Evolutionary conservation across 331 rosid species (phyloP).

Genomic region (Quercus lobata): DNA sequence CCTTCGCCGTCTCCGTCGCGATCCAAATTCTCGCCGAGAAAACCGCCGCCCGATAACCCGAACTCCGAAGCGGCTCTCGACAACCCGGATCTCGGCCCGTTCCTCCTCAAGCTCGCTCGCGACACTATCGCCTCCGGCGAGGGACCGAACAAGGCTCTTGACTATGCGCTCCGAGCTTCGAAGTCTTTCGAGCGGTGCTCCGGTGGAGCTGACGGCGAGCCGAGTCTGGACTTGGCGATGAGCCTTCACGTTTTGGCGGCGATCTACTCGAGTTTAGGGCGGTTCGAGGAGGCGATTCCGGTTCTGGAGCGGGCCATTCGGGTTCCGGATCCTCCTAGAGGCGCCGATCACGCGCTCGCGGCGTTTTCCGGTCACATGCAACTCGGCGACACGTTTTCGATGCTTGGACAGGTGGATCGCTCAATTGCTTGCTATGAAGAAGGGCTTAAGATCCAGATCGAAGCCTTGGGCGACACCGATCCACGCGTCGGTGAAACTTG

Average conservation of each 20-base stretch:
- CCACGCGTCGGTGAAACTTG: slow-evolving; percentile 97
- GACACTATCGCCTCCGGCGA: slow-evolving; percentile 97
- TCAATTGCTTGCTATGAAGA: slow-evolving; percentile 81
- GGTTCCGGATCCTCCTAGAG: slow-evolving; percentile 53
- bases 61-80: slow-evolving; percentile 67
- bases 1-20: slow-evolving; percentile 88
- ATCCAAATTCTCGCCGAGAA: slow-evolving; percentile 63
- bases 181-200: slow-evolving; percentile 94
- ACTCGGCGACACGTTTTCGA: slow-evolving; percentile 89
- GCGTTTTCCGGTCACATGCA: slow-evolving; percentile 97
- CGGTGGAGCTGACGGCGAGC: slow-evolving; percentile 49
- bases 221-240: slow-evolving; percentile 93
- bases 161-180: slow-evolving; percentile 79
- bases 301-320: slow-evolving; percentile 87
- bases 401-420: slow-evolving; percentile 86
- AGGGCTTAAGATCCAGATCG: slow-evolving; percentile 94
- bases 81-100: slow-evolving; percentile 99
- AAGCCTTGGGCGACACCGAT: slow-evolving; percentile 86
- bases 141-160: slow-evolving; percentile 83
- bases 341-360: slow-evolving; percentile 97
- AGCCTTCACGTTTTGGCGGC: slow-evolving; percentile 96
- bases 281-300: slow-evolving; percentile 95
- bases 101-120: slow-evolving; percentile 82
- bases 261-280: slow-evolving; percentile 80
- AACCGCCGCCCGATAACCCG: slow-evolving; percentile 44